Percentiles rank a stretch among this genome's conserved stretches.
Conservation (phyloP, 768 basidiomycete species). For the Lyophyllum atratum region DNA sequence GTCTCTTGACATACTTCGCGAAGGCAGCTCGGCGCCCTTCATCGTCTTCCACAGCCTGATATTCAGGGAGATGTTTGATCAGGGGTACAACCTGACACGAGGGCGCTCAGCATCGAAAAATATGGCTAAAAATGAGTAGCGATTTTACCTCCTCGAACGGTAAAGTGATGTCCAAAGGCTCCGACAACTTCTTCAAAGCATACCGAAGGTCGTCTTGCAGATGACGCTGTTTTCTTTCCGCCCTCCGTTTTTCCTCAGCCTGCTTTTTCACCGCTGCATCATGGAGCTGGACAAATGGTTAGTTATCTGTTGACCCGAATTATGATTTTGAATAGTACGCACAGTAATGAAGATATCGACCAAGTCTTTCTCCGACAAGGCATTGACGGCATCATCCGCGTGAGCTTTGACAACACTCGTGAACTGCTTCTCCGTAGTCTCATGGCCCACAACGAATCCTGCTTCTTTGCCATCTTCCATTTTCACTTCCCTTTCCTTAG, state of each 20-base stretch:
- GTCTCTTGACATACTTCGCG: constrained; percentile 84
- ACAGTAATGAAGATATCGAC: constrained; percentile 65
- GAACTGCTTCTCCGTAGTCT: constrained; percentile 71
- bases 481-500: constrained; percentile 29
- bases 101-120: neutral
- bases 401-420: constrained; percentile 54
- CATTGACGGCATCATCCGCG: constrained; percentile 49
- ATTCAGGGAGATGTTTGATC: constrained; percentile 85
- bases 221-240: constrained; percentile 83
- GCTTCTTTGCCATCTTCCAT: constrained; percentile 25
- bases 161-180: constrained; percentile 73
- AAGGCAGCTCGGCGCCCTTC: constrained; percentile 81
- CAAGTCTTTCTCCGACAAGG: constrained; percentile 54
- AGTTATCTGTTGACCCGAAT: constrained; percentile 1
- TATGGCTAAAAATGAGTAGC: neutral
- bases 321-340: constrained; percentile 23
- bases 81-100: constrained; percentile 61
- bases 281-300: constrained; percentile 54
- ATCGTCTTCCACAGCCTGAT: constrained; percentile 86
- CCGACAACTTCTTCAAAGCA: constrained; percentile 87
- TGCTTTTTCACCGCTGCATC: constrained; percentile 71
- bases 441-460: constrained; percentile 45
- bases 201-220: constrained; percentile 95
- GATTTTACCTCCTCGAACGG: constrained; percentile 78
- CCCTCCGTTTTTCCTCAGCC: constrained; percentile 83